A percentile compares a stretch with the other conserved stretches of the same genome.
Evolutionary conservation across 179 eudicot genomes (phyloP).

Genomic region (Nepenthes alata): DNA sequence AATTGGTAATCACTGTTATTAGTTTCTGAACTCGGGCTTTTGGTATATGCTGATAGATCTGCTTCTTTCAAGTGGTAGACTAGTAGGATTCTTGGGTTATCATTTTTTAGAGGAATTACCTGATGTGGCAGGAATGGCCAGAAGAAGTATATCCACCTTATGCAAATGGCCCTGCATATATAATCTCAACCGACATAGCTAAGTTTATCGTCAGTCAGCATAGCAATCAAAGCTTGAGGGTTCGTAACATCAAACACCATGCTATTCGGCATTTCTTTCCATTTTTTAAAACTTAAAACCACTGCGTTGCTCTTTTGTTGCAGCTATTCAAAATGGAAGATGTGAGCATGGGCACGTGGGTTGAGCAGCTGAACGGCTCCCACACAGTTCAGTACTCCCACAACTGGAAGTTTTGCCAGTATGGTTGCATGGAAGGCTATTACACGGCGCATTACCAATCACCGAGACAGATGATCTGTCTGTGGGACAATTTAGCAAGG

Average conservation of each 20-base stretch:
- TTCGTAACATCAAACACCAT: slow-evolving; percentile 20
- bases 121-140: slow-evolving; percentile 80
- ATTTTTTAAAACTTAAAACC: neutral
- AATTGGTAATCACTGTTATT: neutral
- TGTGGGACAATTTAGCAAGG: slow-evolving; percentile 65
- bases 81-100: too few species aligned
- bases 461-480: slow-evolving; percentile 81
- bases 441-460: slow-evolving; percentile 96
- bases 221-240: slow-evolving; percentile 50
- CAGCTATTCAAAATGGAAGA: slow-evolving; percentile 99
- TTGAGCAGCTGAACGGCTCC: slow-evolving; percentile 83
- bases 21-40: too few species aligned
- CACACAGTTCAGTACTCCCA: slow-evolving; percentile 66
- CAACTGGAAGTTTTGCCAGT: slow-evolving; percentile 87
- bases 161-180: slow-evolving; percentile 92
- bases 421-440: slow-evolving; percentile 85
- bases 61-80: too few species aligned
- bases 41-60: too few species aligned
- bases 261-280: neutral
- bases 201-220: slow-evolving; percentile 51
- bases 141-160: slow-evolving; percentile 88
- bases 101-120: slow-evolving; percentile 1
- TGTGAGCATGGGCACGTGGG: slow-evolving; percentile 99
- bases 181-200: slow-evolving; percentile 69
- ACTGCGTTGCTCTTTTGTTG: neutral